Evolutionary conservation across 805 yeast species (phyloP).

Genomic region (Jamesozyma piceae): DNA sequence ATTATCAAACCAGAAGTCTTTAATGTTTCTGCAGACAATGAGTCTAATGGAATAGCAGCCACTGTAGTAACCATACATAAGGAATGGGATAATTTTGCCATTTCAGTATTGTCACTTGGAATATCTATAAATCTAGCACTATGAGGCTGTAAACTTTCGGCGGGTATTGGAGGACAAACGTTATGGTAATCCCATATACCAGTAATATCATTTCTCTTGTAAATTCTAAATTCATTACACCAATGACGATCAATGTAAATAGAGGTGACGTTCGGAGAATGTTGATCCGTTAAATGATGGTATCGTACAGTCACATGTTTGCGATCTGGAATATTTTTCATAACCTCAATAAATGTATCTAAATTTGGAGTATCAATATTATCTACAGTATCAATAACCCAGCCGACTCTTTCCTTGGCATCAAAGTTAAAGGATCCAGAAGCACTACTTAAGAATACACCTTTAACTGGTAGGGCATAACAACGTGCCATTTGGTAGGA

Average conservation of each 20-base stretch:
- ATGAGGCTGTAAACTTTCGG: conserved; percentile 43
- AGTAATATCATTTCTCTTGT: conserved; percentile 48
- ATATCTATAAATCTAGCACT: conserved; percentile 62
- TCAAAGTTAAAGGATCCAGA: conserved; percentile 65
- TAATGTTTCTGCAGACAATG: conserved; percentile 52
- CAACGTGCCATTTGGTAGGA: conserved; percentile 85
- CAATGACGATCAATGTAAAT: conserved; percentile 79
- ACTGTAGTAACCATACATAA: conserved; percentile 62
- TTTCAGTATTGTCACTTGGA: conserved; percentile 45
- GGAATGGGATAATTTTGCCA: conserved; percentile 51
- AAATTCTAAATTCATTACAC: conserved; percentile 61
- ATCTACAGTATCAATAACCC: conserved; percentile 74
- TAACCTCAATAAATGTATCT: conserved; percentile 67
- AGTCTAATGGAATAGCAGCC: conserved; percentile 66
- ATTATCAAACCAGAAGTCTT: conserved; percentile 70
- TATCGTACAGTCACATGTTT: conserved; percentile 59
- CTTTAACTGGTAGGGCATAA: conserved; percentile 73
- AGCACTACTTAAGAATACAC: conserved; percentile 72
- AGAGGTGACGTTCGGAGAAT: conserved; percentile 58
- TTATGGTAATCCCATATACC: conserved; percentile 51
- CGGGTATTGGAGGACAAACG: conserved; percentile 48
- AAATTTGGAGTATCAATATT: conserved; percentile 65
- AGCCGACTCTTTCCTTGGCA: conserved; percentile 54
- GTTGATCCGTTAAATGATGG: conserved; percentile 74
- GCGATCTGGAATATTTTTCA: conserved; percentile 69